Conservation (phyloP, 169 alveolate genomes). For the Cryptosporidium muris region DNA sequence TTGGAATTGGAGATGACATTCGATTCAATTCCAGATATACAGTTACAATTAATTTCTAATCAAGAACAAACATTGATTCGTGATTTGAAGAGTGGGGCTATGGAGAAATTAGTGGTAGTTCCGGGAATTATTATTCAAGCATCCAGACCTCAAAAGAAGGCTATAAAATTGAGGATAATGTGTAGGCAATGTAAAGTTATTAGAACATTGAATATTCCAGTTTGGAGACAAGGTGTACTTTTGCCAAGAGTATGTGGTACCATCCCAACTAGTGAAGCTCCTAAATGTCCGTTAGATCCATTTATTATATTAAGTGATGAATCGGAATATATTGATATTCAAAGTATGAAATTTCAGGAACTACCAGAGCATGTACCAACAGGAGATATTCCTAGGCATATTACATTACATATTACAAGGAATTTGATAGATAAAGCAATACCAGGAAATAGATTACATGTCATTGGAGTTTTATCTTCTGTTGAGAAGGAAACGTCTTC, state of each 20-base stretch:
- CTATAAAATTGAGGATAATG: slow-evolving; percentile 79
- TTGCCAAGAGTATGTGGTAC: slow-evolving; percentile 82
- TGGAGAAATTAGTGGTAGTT: slow-evolving; percentile 91
- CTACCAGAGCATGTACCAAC: slow-evolving; percentile 98
- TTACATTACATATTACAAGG: slow-evolving; percentile 70
- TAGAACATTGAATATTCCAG: slow-evolving; percentile 85
- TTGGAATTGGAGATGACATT: slow-evolving; percentile 64
- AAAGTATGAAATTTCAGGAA: slow-evolving; percentile 95
- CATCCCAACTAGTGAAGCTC: slow-evolving; percentile 78
- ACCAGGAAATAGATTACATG: slow-evolving; percentile 97
- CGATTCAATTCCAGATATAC: slow-evolving; percentile 76
- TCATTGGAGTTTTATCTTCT: slow-evolving; percentile 90
- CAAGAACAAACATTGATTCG: slow-evolving; percentile 84
- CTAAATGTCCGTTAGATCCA: slow-evolving; percentile 89
- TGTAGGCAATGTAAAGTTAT: slow-evolving; percentile 92
- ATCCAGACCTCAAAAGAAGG: slow-evolving; percentile 89
- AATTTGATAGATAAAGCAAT: slow-evolving; percentile 80
- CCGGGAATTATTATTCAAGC: slow-evolving; percentile 95
- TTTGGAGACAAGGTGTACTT: slow-evolving; percentile 85
- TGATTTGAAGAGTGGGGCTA: slow-evolving; percentile 80
- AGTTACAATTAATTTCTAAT: slow-evolving; percentile 80
- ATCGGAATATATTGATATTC: slow-evolving; percentile 94
- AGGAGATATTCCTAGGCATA: slow-evolving; percentile 91
- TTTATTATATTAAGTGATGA: slow-evolving; percentile 93
- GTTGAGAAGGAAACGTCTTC: slow-evolving; percentile 72